phyloP scores from a whole-genome alignment of 176 grass and related monocot species.

The Eremochloa ophiuroides region DNA sequence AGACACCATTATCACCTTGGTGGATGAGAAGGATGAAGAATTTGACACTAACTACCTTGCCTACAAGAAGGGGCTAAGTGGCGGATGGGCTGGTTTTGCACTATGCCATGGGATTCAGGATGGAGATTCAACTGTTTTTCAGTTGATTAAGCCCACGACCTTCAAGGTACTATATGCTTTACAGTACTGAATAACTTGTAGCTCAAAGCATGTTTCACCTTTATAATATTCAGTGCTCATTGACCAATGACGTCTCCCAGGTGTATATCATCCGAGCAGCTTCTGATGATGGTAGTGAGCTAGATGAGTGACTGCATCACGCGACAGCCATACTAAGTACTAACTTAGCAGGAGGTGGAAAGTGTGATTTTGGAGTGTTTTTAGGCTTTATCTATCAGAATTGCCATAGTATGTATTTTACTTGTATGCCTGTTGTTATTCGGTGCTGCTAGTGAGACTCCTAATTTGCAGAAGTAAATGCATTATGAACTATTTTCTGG shows the following conservation, averaged over 20 bases:
- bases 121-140: slow-evolving; percentile 66
- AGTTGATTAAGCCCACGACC: slow-evolving; percentile 63
- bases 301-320: slow-evolving; percentile 19
- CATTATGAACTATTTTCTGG: neutral
- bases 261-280: slow-evolving; percentile 64
- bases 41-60: slow-evolving; percentile 69
- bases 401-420: slow-evolving; percentile 3
- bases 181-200: neutral
- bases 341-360: slow-evolving; percentile 7
- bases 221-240: neutral
- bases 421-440: neutral
- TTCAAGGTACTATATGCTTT: slow-evolving; percentile 50
- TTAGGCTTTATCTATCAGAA: slow-evolving; percentile 23
- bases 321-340: neutral
- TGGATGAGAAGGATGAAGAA: slow-evolving; percentile 58
- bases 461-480: neutral
- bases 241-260: slow-evolving; percentile 25
- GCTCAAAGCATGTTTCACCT: neutral
- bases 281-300: slow-evolving; percentile 32
- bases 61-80: slow-evolving; percentile 62
- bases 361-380: slow-evolving; percentile 2
- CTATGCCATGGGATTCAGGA: slow-evolving; percentile 59
- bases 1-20: slow-evolving; percentile 52
- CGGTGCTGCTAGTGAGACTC: neutral
- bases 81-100: slow-evolving; percentile 77